Conservation (phyloP, 768 basidiomycete genomes). For the Serendipita sp. region DNA sequence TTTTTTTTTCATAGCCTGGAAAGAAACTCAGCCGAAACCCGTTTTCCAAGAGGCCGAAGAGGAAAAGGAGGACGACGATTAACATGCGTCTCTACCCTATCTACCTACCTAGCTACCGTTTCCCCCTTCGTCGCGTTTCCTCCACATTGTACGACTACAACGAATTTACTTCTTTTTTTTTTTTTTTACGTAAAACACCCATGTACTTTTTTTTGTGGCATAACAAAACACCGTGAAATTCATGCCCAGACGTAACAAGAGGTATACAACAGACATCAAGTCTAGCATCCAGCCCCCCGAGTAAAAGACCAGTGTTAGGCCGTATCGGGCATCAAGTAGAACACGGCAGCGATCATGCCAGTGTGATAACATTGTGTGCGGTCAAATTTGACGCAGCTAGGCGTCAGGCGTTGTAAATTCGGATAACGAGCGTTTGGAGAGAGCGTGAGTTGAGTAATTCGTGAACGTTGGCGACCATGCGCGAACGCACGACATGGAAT, state of each 20-base stretch:
- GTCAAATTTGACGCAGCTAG: not conserved
- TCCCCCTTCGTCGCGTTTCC: too few relatives aligned
- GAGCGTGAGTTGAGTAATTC: not conserved
- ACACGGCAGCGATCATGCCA: too few relatives aligned
- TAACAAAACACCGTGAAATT: not conserved
- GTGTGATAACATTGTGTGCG: too few relatives aligned
- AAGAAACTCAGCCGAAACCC: constrained; percentile 67
- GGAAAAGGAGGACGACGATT: constrained; percentile 30
- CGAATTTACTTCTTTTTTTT: too few relatives aligned
- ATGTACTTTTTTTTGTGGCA: not conserved
- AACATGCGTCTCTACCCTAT: too few relatives aligned
- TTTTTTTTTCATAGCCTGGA: constrained; percentile 47
- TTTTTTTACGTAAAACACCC: too few relatives aligned
- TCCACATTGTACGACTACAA: too few relatives aligned
- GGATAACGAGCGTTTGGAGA: not conserved
- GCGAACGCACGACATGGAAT: not conserved
- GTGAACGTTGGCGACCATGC: not conserved
- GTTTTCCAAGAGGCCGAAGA: constrained; percentile 55
- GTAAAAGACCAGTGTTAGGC: not conserved
- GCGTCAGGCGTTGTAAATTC: not conserved
- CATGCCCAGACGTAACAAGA: not conserved
- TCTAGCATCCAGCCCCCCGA: not conserved
- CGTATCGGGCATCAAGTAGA: too few relatives aligned
- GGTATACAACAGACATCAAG: constrained; percentile 1
- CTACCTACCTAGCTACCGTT: too few relatives aligned